phyloP scores from a whole-genome alignment of 2,329 filamentous ascomycete species.

The Claviceps spartinae region DNA sequence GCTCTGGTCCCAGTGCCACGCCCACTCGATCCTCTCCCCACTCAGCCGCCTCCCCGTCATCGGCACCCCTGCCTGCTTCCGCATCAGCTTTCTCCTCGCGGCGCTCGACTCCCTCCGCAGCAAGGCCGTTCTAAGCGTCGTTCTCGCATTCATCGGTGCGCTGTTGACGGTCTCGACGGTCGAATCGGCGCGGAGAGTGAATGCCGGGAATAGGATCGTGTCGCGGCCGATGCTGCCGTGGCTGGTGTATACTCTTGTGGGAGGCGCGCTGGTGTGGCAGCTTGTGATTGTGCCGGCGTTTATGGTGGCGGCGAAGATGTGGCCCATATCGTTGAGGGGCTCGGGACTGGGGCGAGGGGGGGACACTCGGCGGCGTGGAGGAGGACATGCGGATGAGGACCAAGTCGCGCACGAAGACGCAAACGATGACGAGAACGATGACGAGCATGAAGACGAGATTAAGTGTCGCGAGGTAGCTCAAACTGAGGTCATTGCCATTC shows the following conservation, averaged over 20 bases:
- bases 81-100: conserved; percentile 35
- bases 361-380: no score
- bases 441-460: not conserved
- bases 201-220: conserved; percentile 22
- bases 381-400: not conserved
- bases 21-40: conserved; percentile 29
- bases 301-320: conserved; percentile 26
- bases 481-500: conserved; percentile 45
- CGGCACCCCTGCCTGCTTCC: conserved; percentile 33
- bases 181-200: conserved; percentile 33
- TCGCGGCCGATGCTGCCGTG: conserved; percentile 27
- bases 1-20: conserved; percentile 40
- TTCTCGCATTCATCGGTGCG: conserved; percentile 31
- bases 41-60: conserved; percentile 31
- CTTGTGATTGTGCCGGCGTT: conserved; percentile 37
- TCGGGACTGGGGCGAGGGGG: no score
- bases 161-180: conserved; percentile 36
- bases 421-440: conserved; percentile 3
- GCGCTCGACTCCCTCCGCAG: conserved; percentile 29
- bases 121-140: conserved; percentile 25
- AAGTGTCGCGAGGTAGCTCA: conserved; percentile 17
- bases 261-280: conserved; percentile 38
- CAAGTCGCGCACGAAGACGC: not conserved
- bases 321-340: conserved; percentile 8
- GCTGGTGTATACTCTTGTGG: conserved; percentile 34